Evolutionary conservation across 176 grass and related monocot species (phyloP).

Genomic region (Elymus sibiricus): DNA sequence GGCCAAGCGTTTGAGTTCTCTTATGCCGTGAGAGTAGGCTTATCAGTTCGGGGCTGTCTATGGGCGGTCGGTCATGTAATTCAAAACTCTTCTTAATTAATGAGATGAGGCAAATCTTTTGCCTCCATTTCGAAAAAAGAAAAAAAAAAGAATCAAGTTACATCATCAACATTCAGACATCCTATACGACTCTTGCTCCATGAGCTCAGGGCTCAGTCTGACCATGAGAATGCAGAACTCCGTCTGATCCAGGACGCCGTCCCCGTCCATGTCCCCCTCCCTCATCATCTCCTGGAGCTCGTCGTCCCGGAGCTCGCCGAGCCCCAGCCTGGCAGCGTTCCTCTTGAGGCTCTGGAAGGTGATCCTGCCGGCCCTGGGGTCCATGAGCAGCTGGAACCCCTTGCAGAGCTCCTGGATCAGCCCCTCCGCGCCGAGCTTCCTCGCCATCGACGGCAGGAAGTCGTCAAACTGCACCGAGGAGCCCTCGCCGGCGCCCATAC

Average conservation of each 20-base stretch:
- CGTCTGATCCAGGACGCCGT: slow-evolving; percentile 66
- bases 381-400: slow-evolving; percentile 91
- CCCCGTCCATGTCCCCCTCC: slow-evolving; percentile 76
- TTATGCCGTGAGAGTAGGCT: no score
- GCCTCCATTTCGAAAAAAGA: no score
- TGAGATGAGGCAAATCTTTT: no score
- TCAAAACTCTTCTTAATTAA: no score
- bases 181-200: slow-evolving; percentile 35
- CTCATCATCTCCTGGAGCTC: slow-evolving; percentile 67
- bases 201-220: slow-evolving; percentile 75
- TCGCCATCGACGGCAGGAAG: slow-evolving; percentile 76
- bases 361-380: slow-evolving; percentile 52
- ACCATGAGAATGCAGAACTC: slow-evolving; percentile 97
- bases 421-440: slow-evolving; percentile 65
- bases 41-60: no score
- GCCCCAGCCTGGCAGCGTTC: slow-evolving; percentile 50
- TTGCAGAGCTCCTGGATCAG: slow-evolving; percentile 91
- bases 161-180: slow-evolving; percentile 37
- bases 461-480: slow-evolving; percentile 54
- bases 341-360: slow-evolving; percentile 78
- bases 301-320: slow-evolving; percentile 43
- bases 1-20: no score
- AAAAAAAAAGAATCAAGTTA: neutral
- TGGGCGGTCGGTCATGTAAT: no score
- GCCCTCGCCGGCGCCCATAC: neutral